Base-by-base conservation (phyloP, 202 grass and related monocot genomes). In the Saccharum hybrid region DNA sequence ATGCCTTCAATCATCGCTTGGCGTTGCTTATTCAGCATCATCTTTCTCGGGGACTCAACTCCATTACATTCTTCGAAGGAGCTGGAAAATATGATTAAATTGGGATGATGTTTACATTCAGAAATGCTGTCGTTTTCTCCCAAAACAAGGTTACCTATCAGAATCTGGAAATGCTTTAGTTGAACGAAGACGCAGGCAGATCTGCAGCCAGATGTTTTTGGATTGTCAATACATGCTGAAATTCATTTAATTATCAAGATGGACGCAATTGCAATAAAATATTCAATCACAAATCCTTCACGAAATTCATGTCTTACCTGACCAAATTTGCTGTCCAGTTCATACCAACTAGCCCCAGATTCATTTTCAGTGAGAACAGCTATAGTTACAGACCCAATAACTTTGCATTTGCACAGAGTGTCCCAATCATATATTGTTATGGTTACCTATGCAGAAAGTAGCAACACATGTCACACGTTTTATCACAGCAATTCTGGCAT, bases 351-450 rank as follows among this genome's bases (percentile, higher is more conserved):
- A 23, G 89, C 89, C 51, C 76, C 91, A 6, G 74, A 94, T 83
- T 90, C 63, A n/a, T 91, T 91, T 89, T 96, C 84, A 62, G 77
- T 83, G 23, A 88, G 85, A 82, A 99, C 82, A 13, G 75, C 86
- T 77, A 96, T 72, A 80, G 82, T 88, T 75, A 89, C 91, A 82
- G 93, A 92, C 74, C 96, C 96, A 67, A 96, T 87, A 75, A 96
- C 79, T 92, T 94, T 90, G 84, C 86, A 92, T 92, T 98, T 96
- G 85, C 96, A 96, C 86, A 75, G 51, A 65, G 57, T 90, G 79
- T 98, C 93, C 96, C 96, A 98, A 77, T 96, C 96, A 74, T 98
- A 98, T 77, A 98, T 87, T 81, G 89, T 90, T 83, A 98, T 88
- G 73, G 74, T 87, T 80, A 98, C 92, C 96, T 98, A 63, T 56